Evolutionary conservation across 352 stramenopile species (phyloP).

Genomic region (Phytophthora sojae): DNA sequence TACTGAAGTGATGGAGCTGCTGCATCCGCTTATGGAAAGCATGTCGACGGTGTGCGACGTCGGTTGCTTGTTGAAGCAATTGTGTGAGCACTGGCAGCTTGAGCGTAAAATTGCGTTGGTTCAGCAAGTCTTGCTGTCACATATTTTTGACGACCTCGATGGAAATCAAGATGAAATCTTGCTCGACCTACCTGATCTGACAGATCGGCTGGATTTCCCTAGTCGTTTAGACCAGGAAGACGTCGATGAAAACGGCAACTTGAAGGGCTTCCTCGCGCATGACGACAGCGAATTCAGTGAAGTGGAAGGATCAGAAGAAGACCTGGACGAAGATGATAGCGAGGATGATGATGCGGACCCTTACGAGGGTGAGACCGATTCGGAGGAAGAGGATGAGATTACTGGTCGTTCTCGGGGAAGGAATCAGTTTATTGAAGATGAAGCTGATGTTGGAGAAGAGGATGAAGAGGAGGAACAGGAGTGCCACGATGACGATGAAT

Average conservation of each 20-base stretch:
- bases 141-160: conserved; percentile 87
- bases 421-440: conserved; percentile 83
- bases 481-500: conserved; percentile 17
- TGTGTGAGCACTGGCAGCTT: conserved; percentile 73
- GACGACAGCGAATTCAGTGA: conserved; percentile 77
- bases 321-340: conserved; percentile 50
- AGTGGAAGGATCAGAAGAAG: conserved; percentile 49
- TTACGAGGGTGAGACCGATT: conserved; percentile 75
- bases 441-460: conserved; percentile 76
- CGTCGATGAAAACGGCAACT: conserved; percentile 83
- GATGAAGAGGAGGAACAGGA: conserved; percentile 50
- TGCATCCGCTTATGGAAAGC: conserved; percentile 77
- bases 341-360: conserved; percentile 50
- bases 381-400: conserved; percentile 63
- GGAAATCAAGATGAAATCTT: conserved; percentile 82
- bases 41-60: conserved; percentile 77
- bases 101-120: conserved; percentile 67
- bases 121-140: conserved; percentile 77
- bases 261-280: conserved; percentile 71
- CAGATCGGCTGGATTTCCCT: conserved; percentile 76
- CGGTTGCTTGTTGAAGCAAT: conserved; percentile 60
- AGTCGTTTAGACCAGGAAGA: conserved; percentile 84
- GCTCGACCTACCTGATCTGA: conserved; percentile 61
- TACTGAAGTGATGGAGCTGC: conserved; percentile 66
- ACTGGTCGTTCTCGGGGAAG: conserved; percentile 31